A percentile compares a stretch with the other conserved stretches of the same genome.
phyloP scores from a whole-genome alignment of 2,329 filamentous ascomycete genomes.

The Aspergillus nomiae region DNA sequence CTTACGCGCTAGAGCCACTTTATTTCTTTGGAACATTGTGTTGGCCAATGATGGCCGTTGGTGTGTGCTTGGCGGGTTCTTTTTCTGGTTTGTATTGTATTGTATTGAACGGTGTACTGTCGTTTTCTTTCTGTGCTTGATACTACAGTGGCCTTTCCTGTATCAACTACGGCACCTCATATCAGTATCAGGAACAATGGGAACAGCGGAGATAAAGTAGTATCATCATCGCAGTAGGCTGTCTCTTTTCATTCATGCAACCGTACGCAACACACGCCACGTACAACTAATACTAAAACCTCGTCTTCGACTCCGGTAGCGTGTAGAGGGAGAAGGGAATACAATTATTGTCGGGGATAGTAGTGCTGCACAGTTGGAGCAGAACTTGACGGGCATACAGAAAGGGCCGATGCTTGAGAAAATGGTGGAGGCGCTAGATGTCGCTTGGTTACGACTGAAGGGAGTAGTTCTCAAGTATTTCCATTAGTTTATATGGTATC shows the following conservation, averaged over 20 bases:
- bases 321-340: slow-evolving; percentile 36
- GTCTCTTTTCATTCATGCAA: no score
- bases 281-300: no score
- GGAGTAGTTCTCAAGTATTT: slow-evolving; percentile 33
- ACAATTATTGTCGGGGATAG: slow-evolving; percentile 44
- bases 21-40: not conserved
- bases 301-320: not conserved
- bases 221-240: no score
- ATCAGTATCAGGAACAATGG: no score
- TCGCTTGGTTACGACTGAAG: slow-evolving; percentile 36
- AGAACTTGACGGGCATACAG: slow-evolving; percentile 40
- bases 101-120: not conserved
- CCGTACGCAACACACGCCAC: no score
- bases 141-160: no score
- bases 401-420: slow-evolving; percentile 43
- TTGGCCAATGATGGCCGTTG: not conserved
- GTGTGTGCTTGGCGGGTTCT: not conserved
- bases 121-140: no score
- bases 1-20: slow-evolving; percentile 16
- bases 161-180: no score
- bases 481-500: slow-evolving; percentile 19
- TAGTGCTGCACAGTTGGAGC: slow-evolving; percentile 37
- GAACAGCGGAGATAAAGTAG: no score
- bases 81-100: not conserved
- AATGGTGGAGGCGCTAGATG: slow-evolving; percentile 41